Percentiles rank a stretch among this genome's conserved stretches.
These are phyloP conservation scores for Haematococcus sp. DNA, from an alignment of 139 green algal species.

Conservation along the genomic window DNA sequence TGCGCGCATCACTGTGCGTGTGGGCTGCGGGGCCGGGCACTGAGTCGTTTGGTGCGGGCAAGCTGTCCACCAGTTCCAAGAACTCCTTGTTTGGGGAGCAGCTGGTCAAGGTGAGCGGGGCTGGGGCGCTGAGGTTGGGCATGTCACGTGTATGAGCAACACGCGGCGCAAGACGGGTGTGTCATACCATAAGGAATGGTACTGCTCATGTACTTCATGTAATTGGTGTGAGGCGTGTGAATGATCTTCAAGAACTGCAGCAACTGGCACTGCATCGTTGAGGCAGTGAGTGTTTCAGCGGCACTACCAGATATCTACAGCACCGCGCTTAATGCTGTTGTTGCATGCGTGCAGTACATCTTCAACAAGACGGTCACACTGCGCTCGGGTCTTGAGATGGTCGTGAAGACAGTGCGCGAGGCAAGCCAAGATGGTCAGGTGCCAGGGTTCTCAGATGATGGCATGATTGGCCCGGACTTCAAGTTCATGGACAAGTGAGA, in stretches of 20 bases:
- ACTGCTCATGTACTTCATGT: no score
- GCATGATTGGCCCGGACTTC: not conserved
- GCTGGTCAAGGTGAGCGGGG: not conserved
- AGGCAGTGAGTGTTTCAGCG: no score
- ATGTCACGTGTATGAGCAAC: no score
- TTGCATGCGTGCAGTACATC: not conserved
- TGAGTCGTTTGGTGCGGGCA: conserved; percentile 7
- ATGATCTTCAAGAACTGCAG: no score
- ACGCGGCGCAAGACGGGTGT: no score
- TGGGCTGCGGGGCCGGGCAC: not conserved
- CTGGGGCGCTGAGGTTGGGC: no score
- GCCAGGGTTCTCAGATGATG: conserved; percentile 8
- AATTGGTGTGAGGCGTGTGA: no score
- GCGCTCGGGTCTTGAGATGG: not conserved
- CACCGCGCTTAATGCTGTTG: not conserved
- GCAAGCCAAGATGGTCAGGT: not conserved
- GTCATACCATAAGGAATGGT: no score
- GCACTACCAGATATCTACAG: no score
- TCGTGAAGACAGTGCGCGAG: not conserved
- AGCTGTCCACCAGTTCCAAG: conserved; percentile 6
- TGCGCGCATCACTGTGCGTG: not conserved
- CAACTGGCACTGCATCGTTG: no score
- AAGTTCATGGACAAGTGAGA: no score
- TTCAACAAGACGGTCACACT: not conserved
- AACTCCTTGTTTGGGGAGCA: conserved; percentile 7